Evolutionary conservation across 345 rosid genomes (phyloP).

Genomic region (Boechera divaricarpa): DNA sequence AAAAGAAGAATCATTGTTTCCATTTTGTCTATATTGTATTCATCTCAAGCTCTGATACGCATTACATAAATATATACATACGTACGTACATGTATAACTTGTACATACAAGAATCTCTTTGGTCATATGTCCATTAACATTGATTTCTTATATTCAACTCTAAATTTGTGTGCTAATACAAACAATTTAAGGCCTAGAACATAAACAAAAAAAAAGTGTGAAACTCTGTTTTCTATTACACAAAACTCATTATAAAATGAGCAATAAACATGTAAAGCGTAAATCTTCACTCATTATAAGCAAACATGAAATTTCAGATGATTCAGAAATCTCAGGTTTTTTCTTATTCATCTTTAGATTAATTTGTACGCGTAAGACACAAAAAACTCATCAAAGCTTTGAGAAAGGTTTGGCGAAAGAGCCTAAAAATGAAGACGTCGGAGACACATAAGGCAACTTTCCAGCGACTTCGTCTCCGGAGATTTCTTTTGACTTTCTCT

Average conservation of each 20-base stretch:
- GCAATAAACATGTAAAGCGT: not conserved
- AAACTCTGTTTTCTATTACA: conserved; percentile 12
- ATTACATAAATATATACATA: conserved; percentile 24
- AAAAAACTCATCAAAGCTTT: conserved; percentile 23
- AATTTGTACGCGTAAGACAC: not conserved
- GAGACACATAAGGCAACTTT: conserved; percentile 31
- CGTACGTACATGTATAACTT: conserved; percentile 40
- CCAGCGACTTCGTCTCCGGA: conserved; percentile 7
- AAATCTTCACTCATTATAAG: conserved; percentile 16
- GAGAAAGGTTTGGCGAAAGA: conserved; percentile 42
- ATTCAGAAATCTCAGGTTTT: not conserved
- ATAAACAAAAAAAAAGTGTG: no score
- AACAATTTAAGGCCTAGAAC: not conserved
- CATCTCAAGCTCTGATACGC: conserved; percentile 34
- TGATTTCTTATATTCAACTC: conserved; percentile 23
- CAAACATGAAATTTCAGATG: not conserved
- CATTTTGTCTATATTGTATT: conserved; percentile 14
- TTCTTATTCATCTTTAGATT: conserved; percentile 11
- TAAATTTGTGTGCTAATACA: conserved; percentile 16
- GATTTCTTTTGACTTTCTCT: conserved; percentile 15
- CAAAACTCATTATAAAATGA: not conserved
- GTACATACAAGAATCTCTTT: conserved; percentile 34
- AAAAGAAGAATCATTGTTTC: conserved; percentile 2
- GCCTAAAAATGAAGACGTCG: conserved; percentile 37
- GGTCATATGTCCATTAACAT: conserved; percentile 23